Evolutionary conservation across 1,284 basidiomycete genomes (phyloP).

Genomic region (Heterobasidion irregulare): DNA sequence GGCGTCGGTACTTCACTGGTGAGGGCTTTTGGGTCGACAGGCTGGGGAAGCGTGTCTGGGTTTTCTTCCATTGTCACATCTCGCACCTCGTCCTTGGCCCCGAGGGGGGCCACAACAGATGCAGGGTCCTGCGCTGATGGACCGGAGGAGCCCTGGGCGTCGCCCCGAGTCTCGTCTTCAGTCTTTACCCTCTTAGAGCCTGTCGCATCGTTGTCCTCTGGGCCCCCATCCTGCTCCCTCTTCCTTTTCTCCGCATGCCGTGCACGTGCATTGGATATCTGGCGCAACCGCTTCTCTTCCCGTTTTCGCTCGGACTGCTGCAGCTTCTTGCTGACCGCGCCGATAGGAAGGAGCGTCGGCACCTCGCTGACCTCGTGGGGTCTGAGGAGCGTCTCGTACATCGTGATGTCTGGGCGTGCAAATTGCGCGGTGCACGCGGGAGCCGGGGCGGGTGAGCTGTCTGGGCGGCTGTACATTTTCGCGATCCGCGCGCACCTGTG

Average conservation of each 20-base stretch:
- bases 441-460: slow-evolving; percentile 1
- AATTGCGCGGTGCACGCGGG: not conserved
- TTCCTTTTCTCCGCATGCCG: slow-evolving; percentile 24
- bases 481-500: slow-evolving; percentile 47
- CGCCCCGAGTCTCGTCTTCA: slow-evolving; percentile 17
- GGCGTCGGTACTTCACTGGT: not conserved
- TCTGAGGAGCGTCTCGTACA: slow-evolving; percentile 87
- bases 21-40: not conserved
- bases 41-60: not conserved
- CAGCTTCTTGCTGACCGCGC: slow-evolving; percentile 53
- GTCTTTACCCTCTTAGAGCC: slow-evolving; percentile 27
- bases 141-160: not conserved
- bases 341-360: slow-evolving; percentile 45
- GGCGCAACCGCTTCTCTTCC: slow-evolving; percentile 73
- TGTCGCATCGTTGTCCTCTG: slow-evolving; percentile 7
- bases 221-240: slow-evolving; percentile 11
- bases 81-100: not conserved
- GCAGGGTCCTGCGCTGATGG: not conserved
- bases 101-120: not conserved
- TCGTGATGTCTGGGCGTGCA: slow-evolving; percentile 67
- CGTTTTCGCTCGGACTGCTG: slow-evolving; percentile 65
- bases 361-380: slow-evolving; percentile 71
- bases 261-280: slow-evolving; percentile 57
- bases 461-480: not conserved
- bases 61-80: not conserved